Evolutionary conservation across 495 filamentous ascomycete species (phyloP).

Genomic region (Podospora tetraspora): DNA sequence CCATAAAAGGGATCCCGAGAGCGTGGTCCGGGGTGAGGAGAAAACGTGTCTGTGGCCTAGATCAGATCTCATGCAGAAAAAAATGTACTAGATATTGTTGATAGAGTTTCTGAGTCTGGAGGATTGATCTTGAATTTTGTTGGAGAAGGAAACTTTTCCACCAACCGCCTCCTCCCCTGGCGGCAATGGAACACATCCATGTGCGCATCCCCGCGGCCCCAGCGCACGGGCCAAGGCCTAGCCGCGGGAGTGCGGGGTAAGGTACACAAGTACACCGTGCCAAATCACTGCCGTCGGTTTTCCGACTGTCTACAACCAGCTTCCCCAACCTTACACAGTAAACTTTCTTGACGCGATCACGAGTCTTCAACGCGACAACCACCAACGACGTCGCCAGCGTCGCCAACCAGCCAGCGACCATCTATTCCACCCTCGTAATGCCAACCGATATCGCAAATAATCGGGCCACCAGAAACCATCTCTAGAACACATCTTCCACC

Average conservation of each 20-base stretch:
- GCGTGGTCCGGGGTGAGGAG: not conserved
- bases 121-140: not conserved
- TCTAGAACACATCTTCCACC: constrained; percentile 10
- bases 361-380: not conserved
- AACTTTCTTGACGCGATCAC: not conserved
- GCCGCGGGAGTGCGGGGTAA: constrained; percentile 25
- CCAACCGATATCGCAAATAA: not conserved
- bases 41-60: not conserved
- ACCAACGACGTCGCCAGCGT: not conserved
- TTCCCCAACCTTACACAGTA: not conserved
- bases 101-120: not conserved
- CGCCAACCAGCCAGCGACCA: not conserved
- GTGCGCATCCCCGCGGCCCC: constrained; percentile 3
- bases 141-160: not conserved
- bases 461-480: not conserved
- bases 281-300: not conserved
- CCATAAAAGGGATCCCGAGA: not conserved
- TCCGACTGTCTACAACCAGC: not conserved
- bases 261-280: constrained; percentile 4
- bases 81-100: not conserved
- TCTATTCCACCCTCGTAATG: not conserved
- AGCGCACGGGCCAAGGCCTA: constrained; percentile 19
- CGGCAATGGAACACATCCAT: not conserved
- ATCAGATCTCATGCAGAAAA: not conserved
- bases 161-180: not conserved